Evolutionary conservation across 208 protist species (phyloP).

Genomic region (Crithidia acanthocephali): DNA sequence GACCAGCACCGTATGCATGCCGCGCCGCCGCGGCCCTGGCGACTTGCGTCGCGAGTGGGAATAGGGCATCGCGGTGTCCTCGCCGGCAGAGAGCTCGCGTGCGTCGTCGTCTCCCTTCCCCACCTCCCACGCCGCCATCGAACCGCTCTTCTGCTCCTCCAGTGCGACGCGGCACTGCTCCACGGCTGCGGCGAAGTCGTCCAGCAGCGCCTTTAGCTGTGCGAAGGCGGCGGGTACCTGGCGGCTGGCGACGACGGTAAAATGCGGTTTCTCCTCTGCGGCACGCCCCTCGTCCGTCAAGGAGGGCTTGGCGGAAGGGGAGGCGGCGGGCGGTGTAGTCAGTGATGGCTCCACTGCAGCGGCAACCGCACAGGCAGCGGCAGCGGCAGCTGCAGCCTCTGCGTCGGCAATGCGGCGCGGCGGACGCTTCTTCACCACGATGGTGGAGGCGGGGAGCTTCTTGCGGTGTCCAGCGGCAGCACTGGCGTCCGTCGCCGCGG

Average conservation of each 20-base stretch:
- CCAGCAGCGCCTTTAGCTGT: constrained; percentile 19
- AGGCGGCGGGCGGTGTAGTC: background rate
- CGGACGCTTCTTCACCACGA: constrained; percentile 18
- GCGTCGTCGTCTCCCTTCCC: background rate
- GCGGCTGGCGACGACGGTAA: background rate
- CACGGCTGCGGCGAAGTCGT: constrained; percentile 27
- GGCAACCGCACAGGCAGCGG: background rate
- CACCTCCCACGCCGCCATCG: constrained; percentile 7
- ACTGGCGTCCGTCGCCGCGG: background rate
- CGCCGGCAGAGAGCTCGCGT: background rate
- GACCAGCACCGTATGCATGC: constrained; percentile 12
- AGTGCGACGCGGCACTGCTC: constrained; percentile 24
- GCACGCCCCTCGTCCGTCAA: background rate
- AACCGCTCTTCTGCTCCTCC: constrained; percentile 16
- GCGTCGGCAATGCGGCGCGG: constrained; percentile 11
- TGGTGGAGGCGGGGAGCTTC: constrained; percentile 4
- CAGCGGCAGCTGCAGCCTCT: constrained; percentile 9
- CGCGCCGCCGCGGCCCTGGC: constrained; percentile 1
- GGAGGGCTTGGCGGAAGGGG: background rate
- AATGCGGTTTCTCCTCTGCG: background rate
- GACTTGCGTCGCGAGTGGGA: constrained; percentile 5
- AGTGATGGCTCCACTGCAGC: background rate
- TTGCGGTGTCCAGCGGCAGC: background rate
- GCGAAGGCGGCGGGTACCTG: constrained; percentile 15
- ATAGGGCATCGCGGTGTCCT: background rate